A percentile compares a stretch with the other conserved stretches of the same genome.
Evolutionary conservation across 768 basidiomycete species (phyloP).

Genomic region (Rhodotorula paludigena): DNA sequence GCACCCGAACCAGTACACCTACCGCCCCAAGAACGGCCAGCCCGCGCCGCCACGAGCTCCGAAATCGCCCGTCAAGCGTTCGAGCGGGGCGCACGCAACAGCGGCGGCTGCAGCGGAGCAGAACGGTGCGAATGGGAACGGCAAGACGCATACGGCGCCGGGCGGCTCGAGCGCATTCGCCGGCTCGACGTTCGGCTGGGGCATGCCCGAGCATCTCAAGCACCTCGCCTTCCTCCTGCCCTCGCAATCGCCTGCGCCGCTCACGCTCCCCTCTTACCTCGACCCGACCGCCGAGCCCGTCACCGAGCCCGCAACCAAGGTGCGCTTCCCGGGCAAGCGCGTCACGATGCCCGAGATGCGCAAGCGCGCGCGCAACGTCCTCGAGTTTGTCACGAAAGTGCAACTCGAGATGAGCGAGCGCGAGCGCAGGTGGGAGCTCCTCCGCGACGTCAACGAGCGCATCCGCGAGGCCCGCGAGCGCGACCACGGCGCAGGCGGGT

Average conservation of each 20-base stretch:
- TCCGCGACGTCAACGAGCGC: background rate
- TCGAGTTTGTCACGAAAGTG: slow-evolving; percentile 89
- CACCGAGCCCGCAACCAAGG: slow-evolving; percentile 56
- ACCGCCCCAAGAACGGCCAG: slow-evolving; percentile 46
- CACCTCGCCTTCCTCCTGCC: slow-evolving; percentile 82
- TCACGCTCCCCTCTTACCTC: slow-evolving; percentile 56
- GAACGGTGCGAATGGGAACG: slow-evolving; percentile 59
- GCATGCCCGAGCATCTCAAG: slow-evolving; percentile 84
- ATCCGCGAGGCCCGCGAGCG: background rate
- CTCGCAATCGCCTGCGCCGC: slow-evolving; percentile 64
- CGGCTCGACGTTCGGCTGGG: slow-evolving; percentile 59
- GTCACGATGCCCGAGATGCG: slow-evolving; percentile 98
- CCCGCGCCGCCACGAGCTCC: background rate
- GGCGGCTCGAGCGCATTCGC: no score
- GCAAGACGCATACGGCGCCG: slow-evolving; percentile 57
- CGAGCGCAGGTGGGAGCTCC: slow-evolving; percentile 10
- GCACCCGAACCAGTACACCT: slow-evolving; percentile 55
- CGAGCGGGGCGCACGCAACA: slow-evolving; percentile 24
- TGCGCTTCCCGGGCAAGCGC: slow-evolving; percentile 88
- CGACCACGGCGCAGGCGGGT: background rate
- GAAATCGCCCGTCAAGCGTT: slow-evolving; percentile 33
- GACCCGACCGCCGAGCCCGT: slow-evolving; percentile 7
- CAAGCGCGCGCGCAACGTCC: slow-evolving; percentile 79
- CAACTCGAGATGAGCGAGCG: slow-evolving; percentile 35
- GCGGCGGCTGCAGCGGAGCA: slow-evolving; percentile 45